Percentiles rank a stretch among this genome's conserved stretches.
These are phyloP conservation scores for Cyclotella cryptica DNA, from an alignment of 108 stramenopile species.

Conservation along the genomic window DNA sequence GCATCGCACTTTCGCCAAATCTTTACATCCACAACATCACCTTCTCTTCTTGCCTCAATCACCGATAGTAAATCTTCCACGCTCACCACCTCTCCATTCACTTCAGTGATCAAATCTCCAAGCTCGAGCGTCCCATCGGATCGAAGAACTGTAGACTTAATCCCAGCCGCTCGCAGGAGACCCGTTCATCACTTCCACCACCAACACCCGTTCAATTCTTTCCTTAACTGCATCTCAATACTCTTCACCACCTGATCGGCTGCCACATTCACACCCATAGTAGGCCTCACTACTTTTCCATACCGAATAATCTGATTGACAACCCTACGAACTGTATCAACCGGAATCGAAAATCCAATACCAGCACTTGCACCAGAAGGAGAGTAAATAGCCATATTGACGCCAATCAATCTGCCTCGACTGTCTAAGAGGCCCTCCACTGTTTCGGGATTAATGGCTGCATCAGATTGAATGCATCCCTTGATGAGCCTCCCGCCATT, in stretches of 20 bases:
- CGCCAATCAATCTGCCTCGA: slow-evolving; percentile 79
- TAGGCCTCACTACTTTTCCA: slow-evolving; percentile 80
- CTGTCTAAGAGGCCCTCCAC: slow-evolving; percentile 70
- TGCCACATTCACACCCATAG: slow-evolving; percentile 80
- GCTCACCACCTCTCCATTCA: slow-evolving; percentile 63
- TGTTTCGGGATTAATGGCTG: slow-evolving; percentile 81
- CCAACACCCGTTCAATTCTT: slow-evolving; percentile 67
- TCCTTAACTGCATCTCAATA: slow-evolving; percentile 60
- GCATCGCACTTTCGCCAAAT: slow-evolving; percentile 41
- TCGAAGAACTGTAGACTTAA: slow-evolving; percentile 47
- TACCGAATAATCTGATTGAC: slow-evolving; percentile 82
- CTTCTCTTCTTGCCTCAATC: slow-evolving; percentile 29
- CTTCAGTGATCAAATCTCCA: slow-evolving; percentile 69
- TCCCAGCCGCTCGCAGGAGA: slow-evolving; percentile 61
- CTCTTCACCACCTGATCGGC: slow-evolving; percentile 61
- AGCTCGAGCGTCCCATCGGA: slow-evolving; percentile 60
- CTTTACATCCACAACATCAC: slow-evolving; percentile 24
- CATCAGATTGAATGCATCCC: slow-evolving; percentile 84
- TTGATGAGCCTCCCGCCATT: slow-evolving; percentile 79
- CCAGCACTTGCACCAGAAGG: slow-evolving; percentile 65
- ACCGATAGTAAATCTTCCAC: slow-evolving; percentile 74
- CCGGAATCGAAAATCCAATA: slow-evolving; percentile 91
- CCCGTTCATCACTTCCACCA: slow-evolving; percentile 58
- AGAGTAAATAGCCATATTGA: slow-evolving; percentile 84
- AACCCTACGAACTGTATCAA: slow-evolving; percentile 78